Conservation (phyloP, 345 rosid genomes). For the Citrus trifoliata region DNA sequence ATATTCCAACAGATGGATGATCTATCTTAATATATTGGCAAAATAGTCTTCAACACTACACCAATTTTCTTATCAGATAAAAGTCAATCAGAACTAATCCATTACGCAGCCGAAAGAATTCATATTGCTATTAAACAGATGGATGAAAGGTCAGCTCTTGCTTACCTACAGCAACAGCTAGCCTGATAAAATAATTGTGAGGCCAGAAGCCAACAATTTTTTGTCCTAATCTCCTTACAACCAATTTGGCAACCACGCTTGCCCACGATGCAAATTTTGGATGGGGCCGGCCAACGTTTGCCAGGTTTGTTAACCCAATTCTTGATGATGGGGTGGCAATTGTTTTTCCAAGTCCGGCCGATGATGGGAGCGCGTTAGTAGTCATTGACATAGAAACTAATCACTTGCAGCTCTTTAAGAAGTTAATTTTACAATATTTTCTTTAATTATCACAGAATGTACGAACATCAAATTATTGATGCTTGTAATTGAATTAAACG, state of each 20-base stretch:
- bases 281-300: constrained; percentile 47
- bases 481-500: too few species aligned
- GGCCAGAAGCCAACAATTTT: constrained; percentile 36
- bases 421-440: constrained; percentile 29
- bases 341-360: constrained; percentile 36
- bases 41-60: not conserved
- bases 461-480: too few species aligned
- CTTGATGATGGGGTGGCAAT: constrained; percentile 37
- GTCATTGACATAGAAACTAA: constrained; percentile 37
- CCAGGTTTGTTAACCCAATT: constrained; percentile 32
- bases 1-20: constrained; percentile 30
- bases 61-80: not conserved
- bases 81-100: not conserved
- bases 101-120: not conserved
- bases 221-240: constrained; percentile 57
- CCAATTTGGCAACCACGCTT: constrained; percentile 45
- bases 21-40: not conserved
- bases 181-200: constrained; percentile 17
- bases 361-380: constrained; percentile 43
- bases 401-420: constrained; percentile 45
- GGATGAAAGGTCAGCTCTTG: constrained; percentile 39
- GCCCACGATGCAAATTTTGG: constrained; percentile 55
- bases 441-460: too few species aligned
- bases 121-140: constrained; percentile 17
- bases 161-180: constrained; percentile 21